Evolutionary conservation across 768 basidiomycete species (phyloP).

Genomic region (Suillus paluster): DNA sequence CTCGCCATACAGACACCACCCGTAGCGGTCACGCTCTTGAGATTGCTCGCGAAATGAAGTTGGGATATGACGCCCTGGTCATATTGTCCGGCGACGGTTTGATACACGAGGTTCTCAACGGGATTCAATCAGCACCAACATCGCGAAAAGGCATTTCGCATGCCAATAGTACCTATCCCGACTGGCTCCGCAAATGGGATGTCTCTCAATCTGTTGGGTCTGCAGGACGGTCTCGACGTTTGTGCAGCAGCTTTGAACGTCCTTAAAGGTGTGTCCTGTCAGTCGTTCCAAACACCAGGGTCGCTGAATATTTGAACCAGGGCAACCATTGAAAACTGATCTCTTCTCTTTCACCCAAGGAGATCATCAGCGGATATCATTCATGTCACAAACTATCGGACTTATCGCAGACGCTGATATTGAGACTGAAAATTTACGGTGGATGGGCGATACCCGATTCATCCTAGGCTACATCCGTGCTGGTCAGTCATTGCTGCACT

Average conservation of each 20-base stretch:
- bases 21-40: constrained; percentile 67
- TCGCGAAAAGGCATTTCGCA: constrained; percentile 61
- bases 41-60: constrained; percentile 56
- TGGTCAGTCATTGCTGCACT: constrained; percentile 43
- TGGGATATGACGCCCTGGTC: constrained; percentile 74
- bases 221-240: constrained; percentile 72
- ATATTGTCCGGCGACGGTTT: constrained; percentile 85
- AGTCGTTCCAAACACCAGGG: background rate
- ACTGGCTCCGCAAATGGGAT: constrained; percentile 84
- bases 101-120: constrained; percentile 84
- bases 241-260: constrained; percentile 74
- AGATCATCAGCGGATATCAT: constrained; percentile 66
- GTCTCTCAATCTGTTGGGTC: constrained; percentile 72
- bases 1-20: constrained; percentile 56
- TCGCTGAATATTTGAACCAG: constrained; percentile 38
- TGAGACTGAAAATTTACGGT: constrained; percentile 82
- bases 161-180: constrained; percentile 79
- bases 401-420: constrained; percentile 87
- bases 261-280: constrained; percentile 64
- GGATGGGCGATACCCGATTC: constrained; percentile 87
- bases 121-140: constrained; percentile 73
- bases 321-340: constrained; percentile 75
- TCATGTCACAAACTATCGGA: constrained; percentile 83
- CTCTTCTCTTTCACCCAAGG: constrained; percentile 77
- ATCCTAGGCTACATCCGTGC: constrained; percentile 72